phyloP scores from a whole-genome alignment of 2,329 filamentous ascomycete species.

The Exophiala sp. region DNA sequence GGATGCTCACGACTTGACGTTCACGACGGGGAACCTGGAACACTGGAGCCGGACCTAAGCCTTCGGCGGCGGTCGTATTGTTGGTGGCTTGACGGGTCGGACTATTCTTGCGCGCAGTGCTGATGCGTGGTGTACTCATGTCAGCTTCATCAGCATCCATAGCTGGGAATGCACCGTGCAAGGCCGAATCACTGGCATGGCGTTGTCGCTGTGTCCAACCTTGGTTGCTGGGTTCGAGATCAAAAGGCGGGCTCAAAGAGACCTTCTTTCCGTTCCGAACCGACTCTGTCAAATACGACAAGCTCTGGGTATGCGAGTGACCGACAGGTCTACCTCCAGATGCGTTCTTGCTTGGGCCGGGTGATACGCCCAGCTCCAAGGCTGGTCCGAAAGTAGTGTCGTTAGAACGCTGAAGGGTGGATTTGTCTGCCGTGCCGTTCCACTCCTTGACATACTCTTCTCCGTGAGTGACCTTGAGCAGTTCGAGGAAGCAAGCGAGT shows the following conservation, averaged over 20 bases:
- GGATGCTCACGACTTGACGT: conserved; percentile 10
- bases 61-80: neutral
- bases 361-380: neutral
- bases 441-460: neutral
- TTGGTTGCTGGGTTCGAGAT: neutral
- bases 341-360: neutral
- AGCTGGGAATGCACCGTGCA: neutral
- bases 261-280: neutral
- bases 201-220: neutral
- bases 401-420: neutral
- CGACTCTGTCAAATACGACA: neutral
- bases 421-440: neutral
- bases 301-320: neutral
- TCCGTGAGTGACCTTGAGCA: neutral
- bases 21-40: conserved; percentile 9
- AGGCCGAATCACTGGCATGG: conserved; percentile 1
- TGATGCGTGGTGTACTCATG: conserved; percentile 15
- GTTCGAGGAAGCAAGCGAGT: neutral
- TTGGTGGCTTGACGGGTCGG: neutral
- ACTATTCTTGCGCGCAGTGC: conserved; percentile 9
- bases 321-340: neutral
- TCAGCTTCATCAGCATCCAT: neutral
- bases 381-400: neutral
- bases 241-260: neutral
- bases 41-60: neutral